Base-by-base conservation (phyloP, 1,139 yeast species). In the Pneumocystis wakefieldiae region DNA sequence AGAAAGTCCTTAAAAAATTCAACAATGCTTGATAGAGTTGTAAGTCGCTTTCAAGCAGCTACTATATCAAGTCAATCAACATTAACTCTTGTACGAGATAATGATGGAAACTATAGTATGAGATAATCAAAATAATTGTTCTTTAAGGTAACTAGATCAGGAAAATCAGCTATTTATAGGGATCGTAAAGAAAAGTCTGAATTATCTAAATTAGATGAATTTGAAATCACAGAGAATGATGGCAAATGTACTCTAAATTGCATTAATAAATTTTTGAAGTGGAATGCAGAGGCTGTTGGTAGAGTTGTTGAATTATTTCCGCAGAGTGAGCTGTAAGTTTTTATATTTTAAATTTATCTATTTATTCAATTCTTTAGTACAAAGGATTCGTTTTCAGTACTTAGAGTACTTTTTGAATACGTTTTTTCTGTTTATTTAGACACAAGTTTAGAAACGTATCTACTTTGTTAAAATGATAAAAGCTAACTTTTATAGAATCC, bases 251-350 rank as follows among this genome's bases (percentile, higher is more conserved):
- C 62, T 57, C 32, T 59, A 15, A 71, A 75, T 17, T 76, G 78
- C 55, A 84, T 87, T 2, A 92, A 88, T 69, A 76, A 79, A 1
- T 80, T 88, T 65, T 76, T 90, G 59, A 84, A 84, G 68, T 81
- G 88, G 38, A 80, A 86, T 3, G 87, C 90, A 38, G 97, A 91
- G 73, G 81, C 92, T 0, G 78, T 89, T 6, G 86, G 95, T 2
- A 78, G 97, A 70, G 78, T 86, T 6, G 80, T 88, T 70, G 96
- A 89, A 70, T 75, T 91, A 62, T 79, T 84, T 1, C 88, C 95
- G 0, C 71, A 74, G 6, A 73, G 74, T 28, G 84, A 81, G 67
- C 78, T 87, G 6, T 57, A 57, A 29, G 59, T 19, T 39, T 19
- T 39, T 37, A 37, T 17, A 24, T 57, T 57, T 37, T 29, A 19